Base-by-base conservation (phyloP, 371 early-diverging fungal species). In the Lichtheimia corymbifera region DNA sequence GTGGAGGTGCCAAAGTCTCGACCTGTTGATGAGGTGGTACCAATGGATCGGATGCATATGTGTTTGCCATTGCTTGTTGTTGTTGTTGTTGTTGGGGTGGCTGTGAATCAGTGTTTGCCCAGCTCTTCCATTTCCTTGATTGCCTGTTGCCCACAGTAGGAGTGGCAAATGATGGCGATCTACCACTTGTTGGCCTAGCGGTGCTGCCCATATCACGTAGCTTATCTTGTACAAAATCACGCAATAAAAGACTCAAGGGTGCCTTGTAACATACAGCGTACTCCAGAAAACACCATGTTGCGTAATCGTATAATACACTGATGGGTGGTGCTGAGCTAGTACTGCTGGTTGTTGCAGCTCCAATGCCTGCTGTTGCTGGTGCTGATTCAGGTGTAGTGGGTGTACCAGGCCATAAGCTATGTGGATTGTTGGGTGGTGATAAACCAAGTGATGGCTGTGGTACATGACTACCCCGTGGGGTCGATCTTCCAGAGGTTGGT, bases 261-360 rank as follows among this genome's bases (percentile, higher is more conserved):
- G 73, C 71, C 24, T 80, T 78, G 49, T 76, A 82, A 44, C 69
- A 74, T 5, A 79, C 59, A 5, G 79, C 70, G 51, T 83, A 83
- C 52, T 86, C 86, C 7, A 84, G 67, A 52, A 86, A 81, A 2
- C 82, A 70, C 86, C 86, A 86, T 0, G 80, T 67, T 1, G 83
- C 73, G 57, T 74, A 86, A 2, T 83, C 83, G 49, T 81, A 79
- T 2, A 78, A 63, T 2, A 70, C 68, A 12, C 61, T 61, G 4
- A 73, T 58, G 3, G 72, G 65, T 4, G 58, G 58, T 0, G 47
- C 55, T 13, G 15, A 20, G 27, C 27, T 50, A 5, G 58, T 52
- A 55, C 14, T 57, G 57, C 5, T 67, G 59, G 47, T 70, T 55
- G 18, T 58, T 17, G 43, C 14, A 14, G 43, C 53, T 25, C 22